Evolutionary conservation across 1,139 yeast species (phyloP).

Genomic region (Sugiyamaella pinicola): DNA sequence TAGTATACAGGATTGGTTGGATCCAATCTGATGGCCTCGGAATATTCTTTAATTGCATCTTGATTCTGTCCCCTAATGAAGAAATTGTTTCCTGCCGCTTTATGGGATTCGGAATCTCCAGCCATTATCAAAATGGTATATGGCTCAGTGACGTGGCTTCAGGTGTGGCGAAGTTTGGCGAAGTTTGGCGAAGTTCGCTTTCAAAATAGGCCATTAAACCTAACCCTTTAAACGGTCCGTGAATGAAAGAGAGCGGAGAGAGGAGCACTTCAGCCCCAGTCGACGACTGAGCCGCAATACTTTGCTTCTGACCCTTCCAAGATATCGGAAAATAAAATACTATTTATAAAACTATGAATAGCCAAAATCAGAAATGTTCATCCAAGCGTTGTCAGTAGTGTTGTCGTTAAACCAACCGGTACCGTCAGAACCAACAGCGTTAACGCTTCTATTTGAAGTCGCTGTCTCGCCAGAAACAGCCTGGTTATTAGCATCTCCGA

Average conservation of each 20-base stretch:
- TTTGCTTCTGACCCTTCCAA: too few relatives aligned
- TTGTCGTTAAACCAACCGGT: slow-evolving; percentile 28
- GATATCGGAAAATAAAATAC: not conserved
- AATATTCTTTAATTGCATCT: slow-evolving; percentile 67
- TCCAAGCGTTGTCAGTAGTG: slow-evolving; percentile 32
- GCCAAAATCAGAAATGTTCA: slow-evolving; percentile 30
- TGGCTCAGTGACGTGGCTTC: too few relatives aligned
- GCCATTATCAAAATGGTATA: not conserved
- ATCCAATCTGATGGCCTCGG: slow-evolving; percentile 69
- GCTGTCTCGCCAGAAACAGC: slow-evolving; percentile 7
- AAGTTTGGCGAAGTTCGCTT: too few relatives aligned
- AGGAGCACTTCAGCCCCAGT: not conserved
- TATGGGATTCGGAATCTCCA: slow-evolving; percentile 11
- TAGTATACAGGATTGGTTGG: slow-evolving; percentile 67
- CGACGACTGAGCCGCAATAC: too few relatives aligned
- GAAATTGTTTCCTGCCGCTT: slow-evolving; percentile 15
- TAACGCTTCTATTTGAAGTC: slow-evolving; percentile 5
- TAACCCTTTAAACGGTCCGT: too few relatives aligned
- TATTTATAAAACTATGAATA: slow-evolving; percentile 25
- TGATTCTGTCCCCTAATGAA: slow-evolving; percentile 50
- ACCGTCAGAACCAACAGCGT: slow-evolving; percentile 18
- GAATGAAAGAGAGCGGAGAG: too few relatives aligned
- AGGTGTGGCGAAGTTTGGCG: too few relatives aligned
- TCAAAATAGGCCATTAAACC: too few relatives aligned
- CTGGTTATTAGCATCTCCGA: slow-evolving; percentile 21